Evolutionary conservation across 192 early-diverging fungal genomes (phyloP), one percentile per base, ranked within the genome.

Genomic region (Coemansia sp.): DNA sequence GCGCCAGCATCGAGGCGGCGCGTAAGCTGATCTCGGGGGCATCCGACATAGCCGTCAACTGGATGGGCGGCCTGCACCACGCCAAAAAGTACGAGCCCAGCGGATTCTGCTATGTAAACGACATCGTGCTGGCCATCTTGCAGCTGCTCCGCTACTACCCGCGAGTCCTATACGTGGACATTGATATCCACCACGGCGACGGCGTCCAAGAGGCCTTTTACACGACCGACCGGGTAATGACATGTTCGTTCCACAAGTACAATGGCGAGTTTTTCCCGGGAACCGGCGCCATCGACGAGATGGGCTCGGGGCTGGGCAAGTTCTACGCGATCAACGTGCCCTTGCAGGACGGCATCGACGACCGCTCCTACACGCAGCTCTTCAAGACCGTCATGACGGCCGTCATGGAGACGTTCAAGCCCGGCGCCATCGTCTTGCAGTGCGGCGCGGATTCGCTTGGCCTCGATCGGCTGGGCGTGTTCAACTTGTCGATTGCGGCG

Each of bases 361-460:
- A 99, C 65, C 86, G 85, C 52, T 86, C 89, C 4, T 99, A 93
- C 39, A 58, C 69, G 28, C 60, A 62, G 39, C 68, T 80, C 44
- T 80, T 80, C 55, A 70, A 56, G 54, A 81, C 88, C 69, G 85
- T 98, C n/a, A 91, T 98, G 82, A 82, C 90, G 44, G 83, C 90
- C 12, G 92, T 97, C 28, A 94, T 99, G 89, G 88, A 93, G 48
- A 90, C 87, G 62, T 99, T 94, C 64, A 73, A 85, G 18, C 96
- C 96, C 9, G 85, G 86, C 15, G 94, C 90, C 5, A 83, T 99
- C 41, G 92, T 99, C 12, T 58, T 99, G 48, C 96, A 99, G 77
- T 96, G 94, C 69, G 96, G 96, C 44, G 95, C 94, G 7, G 96
- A 99, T 65, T 97, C 94, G 9, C 71, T 99, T 11, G 89, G 92